phyloP scores from a whole-genome alignment of 129 eudicot species.

The Ambrosia artemisiifolia region DNA sequence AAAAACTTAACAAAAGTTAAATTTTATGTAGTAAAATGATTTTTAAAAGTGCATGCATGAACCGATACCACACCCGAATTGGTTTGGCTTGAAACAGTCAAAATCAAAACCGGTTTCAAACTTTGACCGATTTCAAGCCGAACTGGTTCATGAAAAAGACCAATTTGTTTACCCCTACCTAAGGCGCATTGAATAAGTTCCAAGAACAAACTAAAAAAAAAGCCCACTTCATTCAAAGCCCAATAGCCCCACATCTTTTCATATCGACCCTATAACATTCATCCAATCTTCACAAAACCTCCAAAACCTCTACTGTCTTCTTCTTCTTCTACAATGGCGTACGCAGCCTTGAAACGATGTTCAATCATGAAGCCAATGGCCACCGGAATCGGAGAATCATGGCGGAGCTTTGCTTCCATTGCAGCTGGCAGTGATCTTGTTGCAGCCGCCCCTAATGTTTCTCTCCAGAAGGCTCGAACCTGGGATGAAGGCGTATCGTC shows the following conservation, averaged over 20 bases:
- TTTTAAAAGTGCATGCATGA: no score
- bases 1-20: no score
- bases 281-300: not conserved
- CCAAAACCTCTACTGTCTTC: not conserved
- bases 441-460: constrained; percentile 71
- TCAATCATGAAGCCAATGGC: constrained; percentile 38
- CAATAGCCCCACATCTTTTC: not conserved
- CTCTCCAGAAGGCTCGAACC: constrained; percentile 89
- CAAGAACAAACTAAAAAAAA: no score
- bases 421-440: constrained; percentile 75
- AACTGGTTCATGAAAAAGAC: no score
- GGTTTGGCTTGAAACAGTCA: no score
- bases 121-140: no score
- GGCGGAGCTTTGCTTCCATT: constrained; percentile 66
- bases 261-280: constrained; percentile 4
- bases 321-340: constrained; percentile 41
- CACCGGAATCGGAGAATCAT: constrained; percentile 27
- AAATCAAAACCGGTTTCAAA: no score
- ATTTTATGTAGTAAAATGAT: no score
- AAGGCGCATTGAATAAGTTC: no score
- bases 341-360: constrained; percentile 46
- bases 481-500: constrained; percentile 98
- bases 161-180: no score
- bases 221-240: no score
- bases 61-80: no score